Conservation (phyloP, 305 asterid genomes). For the Striga hermonthica region DNA sequence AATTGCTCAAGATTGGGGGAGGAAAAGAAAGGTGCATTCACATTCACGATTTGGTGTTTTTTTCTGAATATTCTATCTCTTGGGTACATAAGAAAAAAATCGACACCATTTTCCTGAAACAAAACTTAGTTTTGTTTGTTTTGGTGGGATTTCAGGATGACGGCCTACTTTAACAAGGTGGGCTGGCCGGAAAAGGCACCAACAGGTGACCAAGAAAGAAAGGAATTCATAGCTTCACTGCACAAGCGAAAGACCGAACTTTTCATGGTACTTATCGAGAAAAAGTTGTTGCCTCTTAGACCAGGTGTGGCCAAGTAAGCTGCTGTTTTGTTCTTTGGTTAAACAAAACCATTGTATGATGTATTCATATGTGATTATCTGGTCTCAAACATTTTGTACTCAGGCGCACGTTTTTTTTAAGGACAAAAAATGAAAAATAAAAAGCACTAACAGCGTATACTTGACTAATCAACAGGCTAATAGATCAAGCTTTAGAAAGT, state of each 20-base stretch:
- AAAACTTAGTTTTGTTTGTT: not conserved
- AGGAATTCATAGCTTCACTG: slow-evolving; percentile 79
- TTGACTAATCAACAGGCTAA: slow-evolving; percentile 46
- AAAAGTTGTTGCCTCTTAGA: slow-evolving; percentile 83
- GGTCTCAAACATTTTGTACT: no score
- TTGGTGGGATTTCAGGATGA: slow-evolving; percentile 58
- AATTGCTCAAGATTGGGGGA: slow-evolving; percentile 91
- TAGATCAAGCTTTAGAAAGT: slow-evolving; percentile 78
- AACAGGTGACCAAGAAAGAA: slow-evolving; percentile 75
- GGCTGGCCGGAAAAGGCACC: slow-evolving; percentile 98
- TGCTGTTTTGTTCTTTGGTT: not conserved
- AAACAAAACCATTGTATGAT: no score
- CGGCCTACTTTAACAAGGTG: slow-evolving; percentile 83
- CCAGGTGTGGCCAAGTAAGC: slow-evolving; percentile 92
- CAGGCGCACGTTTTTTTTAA: no score
- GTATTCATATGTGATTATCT: no score
- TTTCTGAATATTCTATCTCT: not conserved
- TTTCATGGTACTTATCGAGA: slow-evolving; percentile 88
- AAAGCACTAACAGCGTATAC: not conserved
- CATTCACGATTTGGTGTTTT: no score
- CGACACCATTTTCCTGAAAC: not conserved
- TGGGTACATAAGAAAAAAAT: not conserved
- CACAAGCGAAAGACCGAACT: slow-evolving; percentile 87
- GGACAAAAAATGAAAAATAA: no score
- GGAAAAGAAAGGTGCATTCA: slow-evolving; percentile 82